phyloP scores from a whole-genome alignment of 2,329 filamentous ascomycete species.

The Fusarium humuli region DNA sequence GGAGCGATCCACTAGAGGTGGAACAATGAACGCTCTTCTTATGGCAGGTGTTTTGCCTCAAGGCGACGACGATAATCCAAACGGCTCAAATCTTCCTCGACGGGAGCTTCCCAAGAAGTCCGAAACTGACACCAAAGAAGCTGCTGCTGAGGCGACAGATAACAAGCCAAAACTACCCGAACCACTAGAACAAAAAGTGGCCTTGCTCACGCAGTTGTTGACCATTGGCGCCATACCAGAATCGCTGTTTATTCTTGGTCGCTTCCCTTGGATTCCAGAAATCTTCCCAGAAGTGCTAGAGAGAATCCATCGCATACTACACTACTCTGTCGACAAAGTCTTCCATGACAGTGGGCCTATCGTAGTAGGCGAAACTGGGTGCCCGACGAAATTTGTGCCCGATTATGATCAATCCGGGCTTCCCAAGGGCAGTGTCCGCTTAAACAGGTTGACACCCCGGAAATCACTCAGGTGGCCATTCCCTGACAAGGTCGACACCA shows the following conservation, averaged over 20 bases:
- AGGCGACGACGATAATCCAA: conserved; percentile 75
- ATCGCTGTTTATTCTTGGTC: conserved; percentile 89
- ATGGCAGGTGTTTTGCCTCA: conserved; percentile 83
- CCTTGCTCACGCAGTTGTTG: conserved; percentile 84
- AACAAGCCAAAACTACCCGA: conserved; percentile 71
- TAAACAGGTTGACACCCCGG: conserved; percentile 69
- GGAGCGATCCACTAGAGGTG: conserved; percentile 77
- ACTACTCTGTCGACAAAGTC: conserved; percentile 84
- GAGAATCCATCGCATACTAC: conserved; percentile 84
- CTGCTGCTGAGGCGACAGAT: conserved; percentile 56
- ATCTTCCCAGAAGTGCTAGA: conserved; percentile 84
- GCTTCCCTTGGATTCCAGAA: conserved; percentile 92
- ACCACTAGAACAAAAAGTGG: conserved; percentile 87
- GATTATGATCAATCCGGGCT: conserved; percentile 73
- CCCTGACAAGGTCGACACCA: conserved; percentile 80
- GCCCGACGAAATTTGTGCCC: conserved; percentile 59
- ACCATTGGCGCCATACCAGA: conserved; percentile 94
- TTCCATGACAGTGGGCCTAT: conserved; percentile 60
- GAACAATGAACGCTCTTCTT: conserved; percentile 83
- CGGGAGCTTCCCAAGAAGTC: conserved; percentile 65
- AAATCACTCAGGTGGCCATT: conserved; percentile 85
- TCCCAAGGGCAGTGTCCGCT: conserved; percentile 75
- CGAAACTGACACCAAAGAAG: conserved; percentile 64
- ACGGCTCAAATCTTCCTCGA: conserved; percentile 53
- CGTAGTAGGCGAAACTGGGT: conserved; percentile 47